Base-by-base conservation (phyloP, 2,329 filamentous ascomycete species). In the Didymella glomerata region DNA sequence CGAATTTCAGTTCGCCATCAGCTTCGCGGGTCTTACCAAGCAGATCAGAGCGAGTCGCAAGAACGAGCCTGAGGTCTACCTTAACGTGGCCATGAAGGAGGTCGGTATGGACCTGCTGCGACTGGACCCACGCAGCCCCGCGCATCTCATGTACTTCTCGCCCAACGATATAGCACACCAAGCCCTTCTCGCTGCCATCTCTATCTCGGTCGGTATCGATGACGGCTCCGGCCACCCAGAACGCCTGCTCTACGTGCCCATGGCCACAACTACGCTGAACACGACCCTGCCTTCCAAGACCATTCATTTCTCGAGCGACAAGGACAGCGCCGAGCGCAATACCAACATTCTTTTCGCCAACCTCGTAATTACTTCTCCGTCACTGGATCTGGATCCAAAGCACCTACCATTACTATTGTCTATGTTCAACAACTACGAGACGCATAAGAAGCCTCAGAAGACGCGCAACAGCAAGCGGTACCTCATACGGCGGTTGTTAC, bases 91-190 rank as follows among this genome's bases (percentile, higher is more conserved):
- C 7, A 96, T 97, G 86, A 98, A 99, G 76, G 96, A 99, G 75
- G 88, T 99, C 41, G 94, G 94, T 60, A 86, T 99, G 73, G 95
- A 99, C 73, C 82, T 99, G 40, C 90, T 98, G 74, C 88, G 94
- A 22, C 85, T 99, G 54, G 94, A 99, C 74, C 90, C 92, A 41
- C 94, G 92, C 69, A 97, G 93, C 16, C 93, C 95, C 0, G 93
- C 94, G 0, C 95, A 99, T 82, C 88, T 95, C 63, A 99, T 98
- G 95, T 98, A 99, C 78, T 99, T 99, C 73, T 91, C 93, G 2
- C 88, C 90, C 22, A 90, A 92, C 62, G 95, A 97, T 73, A 88
- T 97, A 70, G 95, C 95, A 13, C 95, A 99, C 76, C 94, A 99
- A 81, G 95, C 93, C 11, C 84, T 99, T 34, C 85, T 95, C 22